These are phyloP conservation scores for Syncephalastrum monosporum DNA, from an alignment of 371 early-diverging fungal genomes.

Conservation along the genomic window DNA sequence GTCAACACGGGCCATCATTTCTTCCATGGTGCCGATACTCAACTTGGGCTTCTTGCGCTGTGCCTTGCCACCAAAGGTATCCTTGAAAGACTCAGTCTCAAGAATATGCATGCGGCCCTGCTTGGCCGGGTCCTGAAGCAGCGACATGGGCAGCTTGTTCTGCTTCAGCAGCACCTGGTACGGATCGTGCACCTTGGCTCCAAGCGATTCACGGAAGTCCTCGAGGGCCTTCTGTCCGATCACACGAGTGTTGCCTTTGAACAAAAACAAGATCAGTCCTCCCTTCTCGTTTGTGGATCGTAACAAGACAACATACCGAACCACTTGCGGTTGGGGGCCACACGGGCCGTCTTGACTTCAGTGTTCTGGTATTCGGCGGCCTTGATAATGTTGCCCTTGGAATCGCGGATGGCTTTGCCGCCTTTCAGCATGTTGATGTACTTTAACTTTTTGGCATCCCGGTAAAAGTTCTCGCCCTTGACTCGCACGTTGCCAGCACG, in stretches of 20 bases:
- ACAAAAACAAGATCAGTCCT: constrained; percentile 4
- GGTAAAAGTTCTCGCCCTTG: constrained; percentile 97
- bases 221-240: constrained; percentile 92
- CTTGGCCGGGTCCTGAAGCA: constrained; percentile 85
- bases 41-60: constrained; percentile 95
- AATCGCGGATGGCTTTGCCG: constrained; percentile 86
- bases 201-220: constrained; percentile 89
- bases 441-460: constrained; percentile 90
- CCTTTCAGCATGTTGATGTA: constrained; percentile 92
- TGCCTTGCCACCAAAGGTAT: constrained; percentile 92
- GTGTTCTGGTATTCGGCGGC: constrained; percentile 92
- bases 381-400: constrained; percentile 92
- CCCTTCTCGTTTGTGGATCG: not conserved
- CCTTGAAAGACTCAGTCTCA: constrained; percentile 88
- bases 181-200: constrained; percentile 88
- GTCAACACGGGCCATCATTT: constrained; percentile 74
- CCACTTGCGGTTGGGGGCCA: constrained; percentile 97
- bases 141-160: constrained; percentile 97
- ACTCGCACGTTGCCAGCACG: constrained; percentile 70
- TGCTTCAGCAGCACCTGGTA: constrained; percentile 95
- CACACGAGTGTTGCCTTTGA: constrained; percentile 86
- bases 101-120: constrained; percentile 87
- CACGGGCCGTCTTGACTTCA: constrained; percentile 77
- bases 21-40: constrained; percentile 72
- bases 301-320: constrained; percentile 71